Evolutionary conservation across 305 asterid species (phyloP).

Genomic region (Coffea humblotiana): DNA sequence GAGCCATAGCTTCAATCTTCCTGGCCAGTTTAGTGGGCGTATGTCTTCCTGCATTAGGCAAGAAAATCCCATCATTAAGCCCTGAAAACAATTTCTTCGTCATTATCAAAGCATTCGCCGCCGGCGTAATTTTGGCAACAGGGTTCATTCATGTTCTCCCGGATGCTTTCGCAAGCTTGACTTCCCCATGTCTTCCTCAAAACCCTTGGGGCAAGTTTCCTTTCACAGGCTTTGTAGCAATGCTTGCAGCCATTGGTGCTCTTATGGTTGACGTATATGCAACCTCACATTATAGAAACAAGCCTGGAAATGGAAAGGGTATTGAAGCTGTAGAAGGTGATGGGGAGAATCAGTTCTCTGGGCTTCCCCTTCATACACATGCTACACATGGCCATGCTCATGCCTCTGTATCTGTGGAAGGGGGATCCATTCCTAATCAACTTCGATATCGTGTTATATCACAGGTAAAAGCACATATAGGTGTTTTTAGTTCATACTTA

Average conservation of each 20-base stretch:
- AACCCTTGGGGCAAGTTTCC: conserved; percentile 19
- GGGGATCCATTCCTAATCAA: background rate
- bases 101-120: conserved; percentile 15
- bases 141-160: conserved; percentile 17
- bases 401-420: background rate
- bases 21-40: conserved; percentile 38
- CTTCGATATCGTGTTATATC: conserved; percentile 2
- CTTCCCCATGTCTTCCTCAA: conserved; percentile 8
- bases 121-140: background rate
- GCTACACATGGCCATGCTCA: conserved; percentile 7
- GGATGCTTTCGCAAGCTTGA: conserved; percentile 14
- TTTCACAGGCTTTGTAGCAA: conserved; percentile 20
- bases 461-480: background rate
- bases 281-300: background rate
- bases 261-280: conserved; percentile 21
- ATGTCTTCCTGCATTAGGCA: conserved; percentile 33
- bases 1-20: conserved; percentile 34
- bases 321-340: background rate
- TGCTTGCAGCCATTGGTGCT: conserved; percentile 17
- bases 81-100: conserved; percentile 23
- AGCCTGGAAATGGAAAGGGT: too few relatives aligned
- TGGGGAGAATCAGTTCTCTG: background rate
- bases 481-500: background rate
- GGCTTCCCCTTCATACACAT: background rate
- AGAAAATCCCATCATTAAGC: conserved; percentile 25